Conservation (phyloP, 768 basidiomycete species). For the Mycena indigotica region DNA sequence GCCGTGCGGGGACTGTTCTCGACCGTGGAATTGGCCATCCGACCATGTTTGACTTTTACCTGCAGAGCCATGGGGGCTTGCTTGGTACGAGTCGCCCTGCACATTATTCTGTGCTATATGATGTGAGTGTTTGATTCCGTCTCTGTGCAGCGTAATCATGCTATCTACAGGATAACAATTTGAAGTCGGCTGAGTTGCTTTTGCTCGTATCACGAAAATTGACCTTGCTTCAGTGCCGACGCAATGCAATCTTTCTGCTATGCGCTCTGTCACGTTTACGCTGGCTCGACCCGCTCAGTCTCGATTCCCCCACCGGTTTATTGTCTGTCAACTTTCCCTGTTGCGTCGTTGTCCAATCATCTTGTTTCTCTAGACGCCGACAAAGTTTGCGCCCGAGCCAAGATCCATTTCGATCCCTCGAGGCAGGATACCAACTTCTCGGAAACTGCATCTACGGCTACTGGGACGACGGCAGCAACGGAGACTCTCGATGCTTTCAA, state of each 20-base stretch:
- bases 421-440: constrained; percentile 43
- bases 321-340: constrained; percentile 49
- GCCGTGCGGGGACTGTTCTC: constrained; percentile 76
- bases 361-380: constrained; percentile 61
- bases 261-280: constrained; percentile 78
- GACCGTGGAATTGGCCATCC: constrained; percentile 73
- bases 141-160: neutral
- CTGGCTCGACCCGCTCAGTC: constrained; percentile 79
- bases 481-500: constrained; percentile 50
- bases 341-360: too few relatives aligned
- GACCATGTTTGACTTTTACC: constrained; percentile 75
- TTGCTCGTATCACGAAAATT: constrained; percentile 1
- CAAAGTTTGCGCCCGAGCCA: constrained; percentile 68
- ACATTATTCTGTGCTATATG: constrained; percentile 46
- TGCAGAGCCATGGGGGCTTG: constrained; percentile 76
- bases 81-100: constrained; percentile 67
- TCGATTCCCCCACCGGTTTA: constrained; percentile 87
- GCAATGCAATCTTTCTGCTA: constrained; percentile 71
- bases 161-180: constrained; percentile 49
- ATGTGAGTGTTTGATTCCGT: constrained; percentile 14
- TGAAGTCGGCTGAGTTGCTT: constrained; percentile 46
- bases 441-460: constrained; percentile 41
- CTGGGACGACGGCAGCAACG: constrained; percentile 29
- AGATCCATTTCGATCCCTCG: constrained; percentile 63
- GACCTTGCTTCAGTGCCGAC: constrained; percentile 49